A percentile compares a stretch with the other conserved stretches of the same genome.
Evolutionary conservation across 352 stramenopile species (phyloP).

Genomic region (Globisporangium emineosum): DNA sequence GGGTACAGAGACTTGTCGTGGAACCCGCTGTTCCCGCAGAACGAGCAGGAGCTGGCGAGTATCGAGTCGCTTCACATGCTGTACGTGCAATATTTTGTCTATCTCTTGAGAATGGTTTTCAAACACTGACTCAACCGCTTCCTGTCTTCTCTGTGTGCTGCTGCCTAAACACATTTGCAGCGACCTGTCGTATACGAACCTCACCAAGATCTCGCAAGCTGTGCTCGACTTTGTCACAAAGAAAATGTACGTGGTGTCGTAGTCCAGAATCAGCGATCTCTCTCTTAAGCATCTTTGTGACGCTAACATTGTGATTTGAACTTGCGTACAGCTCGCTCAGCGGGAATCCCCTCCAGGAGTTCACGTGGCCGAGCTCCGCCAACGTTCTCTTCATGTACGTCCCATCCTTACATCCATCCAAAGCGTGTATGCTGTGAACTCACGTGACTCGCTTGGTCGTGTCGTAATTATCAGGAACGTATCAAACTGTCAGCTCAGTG

Average conservation of each 20-base stretch:
- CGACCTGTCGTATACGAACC: conserved; percentile 11
- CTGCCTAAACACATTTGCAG: neutral
- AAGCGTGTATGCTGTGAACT: neutral
- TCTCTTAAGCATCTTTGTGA: too few relatives aligned
- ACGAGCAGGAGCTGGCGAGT: neutral
- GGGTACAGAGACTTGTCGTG: conserved; percentile 7
- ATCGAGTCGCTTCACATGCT: conserved; percentile 1
- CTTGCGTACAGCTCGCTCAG: neutral
- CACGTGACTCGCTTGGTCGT: neutral
- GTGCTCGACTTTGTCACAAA: neutral
- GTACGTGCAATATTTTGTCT: conserved; percentile 1
- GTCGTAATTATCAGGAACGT: conserved; percentile 2
- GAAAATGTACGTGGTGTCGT: neutral
- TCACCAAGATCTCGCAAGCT: neutral
- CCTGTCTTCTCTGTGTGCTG: neutral
- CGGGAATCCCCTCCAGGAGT: neutral
- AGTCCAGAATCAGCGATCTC: too few relatives aligned
- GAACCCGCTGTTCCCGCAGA: conserved; percentile 10
- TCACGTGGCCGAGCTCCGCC: conserved; percentile 7
- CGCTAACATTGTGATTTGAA: neutral
- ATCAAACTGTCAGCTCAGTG: conserved; percentile 3
- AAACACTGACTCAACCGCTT: neutral
- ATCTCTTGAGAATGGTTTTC: neutral
- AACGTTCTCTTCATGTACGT: conserved; percentile 12
- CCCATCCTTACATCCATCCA: too few relatives aligned